Conservation (phyloP, 108 stramenopile genomes). For the Fistulifera pelliculosa region DNA sequence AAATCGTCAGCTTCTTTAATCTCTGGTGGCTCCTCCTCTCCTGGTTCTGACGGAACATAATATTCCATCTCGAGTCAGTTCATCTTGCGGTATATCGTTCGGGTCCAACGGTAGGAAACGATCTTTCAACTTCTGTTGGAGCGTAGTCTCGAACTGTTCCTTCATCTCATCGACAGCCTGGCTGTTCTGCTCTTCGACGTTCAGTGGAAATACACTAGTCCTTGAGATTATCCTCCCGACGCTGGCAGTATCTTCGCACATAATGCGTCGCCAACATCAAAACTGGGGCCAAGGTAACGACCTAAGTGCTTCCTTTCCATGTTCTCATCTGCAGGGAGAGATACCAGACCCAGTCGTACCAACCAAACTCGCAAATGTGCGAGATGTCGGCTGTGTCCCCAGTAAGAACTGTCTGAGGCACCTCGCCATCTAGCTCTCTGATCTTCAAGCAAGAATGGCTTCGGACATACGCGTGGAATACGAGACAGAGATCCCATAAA, state of each 20-base stretch:
- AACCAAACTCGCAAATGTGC: constrained; percentile 22
- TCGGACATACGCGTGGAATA: constrained; percentile 10
- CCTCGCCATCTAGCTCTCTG: constrained; percentile 12
- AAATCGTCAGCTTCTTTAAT: constrained; percentile 10
- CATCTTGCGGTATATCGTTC: neutral
- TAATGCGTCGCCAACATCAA: constrained; percentile 11
- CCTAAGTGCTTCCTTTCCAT: constrained; percentile 12
- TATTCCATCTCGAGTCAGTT: neutral
- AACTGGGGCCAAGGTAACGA: constrained; percentile 18
- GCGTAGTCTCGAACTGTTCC: neutral
- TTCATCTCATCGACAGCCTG: neutral
- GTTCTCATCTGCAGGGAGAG: neutral
- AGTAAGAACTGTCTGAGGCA: constrained; percentile 14
- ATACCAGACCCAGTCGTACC: constrained; percentile 27
- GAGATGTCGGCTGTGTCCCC: constrained; percentile 37
- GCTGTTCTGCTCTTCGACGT: constrained; percentile 2
- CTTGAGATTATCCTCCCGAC: constrained; percentile 11
- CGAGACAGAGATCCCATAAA: constrained; percentile 25
- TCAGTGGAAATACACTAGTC: constrained; percentile 5
- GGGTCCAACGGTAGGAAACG: neutral
- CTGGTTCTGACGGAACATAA: neutral
- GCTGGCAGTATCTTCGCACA: constrained; percentile 10
- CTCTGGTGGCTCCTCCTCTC: neutral
- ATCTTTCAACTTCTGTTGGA: neutral
- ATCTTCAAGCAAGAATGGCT: constrained; percentile 15